Base-by-base conservation (phyloP, 176 grass and related monocot species). In the Oryza meridionalis region DNA sequence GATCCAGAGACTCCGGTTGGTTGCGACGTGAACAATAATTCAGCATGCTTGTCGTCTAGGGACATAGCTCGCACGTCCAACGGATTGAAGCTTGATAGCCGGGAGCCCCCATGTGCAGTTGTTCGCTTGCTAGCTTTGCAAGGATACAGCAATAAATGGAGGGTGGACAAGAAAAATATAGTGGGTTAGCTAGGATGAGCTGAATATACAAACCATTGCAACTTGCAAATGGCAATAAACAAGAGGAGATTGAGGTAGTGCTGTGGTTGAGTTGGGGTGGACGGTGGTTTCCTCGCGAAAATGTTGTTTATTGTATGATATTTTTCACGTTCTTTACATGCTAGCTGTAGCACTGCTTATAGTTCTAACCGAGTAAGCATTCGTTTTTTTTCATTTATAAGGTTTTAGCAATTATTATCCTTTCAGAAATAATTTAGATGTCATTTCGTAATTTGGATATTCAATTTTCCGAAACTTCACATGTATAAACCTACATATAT, bases 51-150 rank as follows among this genome's bases (percentile, higher is more conserved):
- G 38, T 40, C 38, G 70, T 77, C 70, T 16, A 76, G 35, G 27
- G 32, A 50, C 42, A 53, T 8, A 73, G 40, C 17, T 46, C 31
- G 47, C 22, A 31, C 31, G 81, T 59, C 67, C 37, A 72, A 77
- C 80, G 45, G 85, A 92, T 80, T 72, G 80, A 25, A 50, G 82
- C 83, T 74, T 86, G 84, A 86, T 83, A 19, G 47, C 74, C 74
- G 74, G 77, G 63, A 71, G 81, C 59, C 81, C 92, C 81, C 92
- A 94, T 94, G 92, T 94, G 92, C 78, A 45, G 61, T 77, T 73
- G 70, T 86, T 79, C 87, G 67, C 72, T 67, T 75, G 16, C 51
- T 75, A 25, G 7, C 16, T 58, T 21, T 15, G 53, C 62, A 44
- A 65, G 33, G 65, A 21, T 38, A 79, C 67, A 11, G 9, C 58